phyloP scores from a whole-genome alignment of 2,329 filamentous ascomycete species.

The Talaromyces sp. region DNA sequence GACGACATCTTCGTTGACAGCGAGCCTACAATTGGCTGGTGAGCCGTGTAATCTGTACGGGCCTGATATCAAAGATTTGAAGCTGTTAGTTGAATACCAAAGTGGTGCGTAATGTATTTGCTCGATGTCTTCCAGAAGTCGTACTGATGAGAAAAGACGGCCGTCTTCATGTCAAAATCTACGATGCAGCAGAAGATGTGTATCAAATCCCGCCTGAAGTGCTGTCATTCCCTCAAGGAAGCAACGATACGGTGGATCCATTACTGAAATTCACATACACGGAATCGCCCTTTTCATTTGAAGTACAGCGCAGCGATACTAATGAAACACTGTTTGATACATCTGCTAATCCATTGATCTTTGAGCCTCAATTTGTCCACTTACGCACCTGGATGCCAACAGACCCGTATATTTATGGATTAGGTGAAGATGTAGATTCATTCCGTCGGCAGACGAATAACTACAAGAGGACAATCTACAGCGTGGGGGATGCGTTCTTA shows the following conservation, averaged over 20 bases:
- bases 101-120: slow-evolving; percentile 40
- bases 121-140: slow-evolving; percentile 27
- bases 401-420: slow-evolving; percentile 67
- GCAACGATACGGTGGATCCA: slow-evolving; percentile 43
- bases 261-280: slow-evolving; percentile 48
- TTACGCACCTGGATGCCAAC: slow-evolving; percentile 65
- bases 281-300: slow-evolving; percentile 62
- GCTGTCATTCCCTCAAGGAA: slow-evolving; percentile 55
- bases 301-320: slow-evolving; percentile 39
- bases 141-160: slow-evolving; percentile 42
- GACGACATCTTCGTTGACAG: slow-evolving; percentile 41
- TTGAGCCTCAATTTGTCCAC: slow-evolving; percentile 71
- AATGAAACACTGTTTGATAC: slow-evolving; percentile 60
- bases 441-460: slow-evolving; percentile 63
- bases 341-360: slow-evolving; percentile 60
- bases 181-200: slow-evolving; percentile 61
- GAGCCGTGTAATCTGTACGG: slow-evolving; percentile 58
- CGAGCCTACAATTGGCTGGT: slow-evolving; percentile 65
- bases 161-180: slow-evolving; percentile 68
- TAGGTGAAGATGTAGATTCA: slow-evolving; percentile 71
- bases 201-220: slow-evolving; percentile 70
- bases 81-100: slow-evolving; percentile 57
- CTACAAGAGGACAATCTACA: slow-evolving; percentile 66
- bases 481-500: slow-evolving; percentile 59
- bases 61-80: slow-evolving; percentile 52